A percentile compares a stretch with the other conserved stretches of the same genome.
Conservation (phyloP, 1,139 yeast species). For the Zygosaccharomyces sapae region DNA sequence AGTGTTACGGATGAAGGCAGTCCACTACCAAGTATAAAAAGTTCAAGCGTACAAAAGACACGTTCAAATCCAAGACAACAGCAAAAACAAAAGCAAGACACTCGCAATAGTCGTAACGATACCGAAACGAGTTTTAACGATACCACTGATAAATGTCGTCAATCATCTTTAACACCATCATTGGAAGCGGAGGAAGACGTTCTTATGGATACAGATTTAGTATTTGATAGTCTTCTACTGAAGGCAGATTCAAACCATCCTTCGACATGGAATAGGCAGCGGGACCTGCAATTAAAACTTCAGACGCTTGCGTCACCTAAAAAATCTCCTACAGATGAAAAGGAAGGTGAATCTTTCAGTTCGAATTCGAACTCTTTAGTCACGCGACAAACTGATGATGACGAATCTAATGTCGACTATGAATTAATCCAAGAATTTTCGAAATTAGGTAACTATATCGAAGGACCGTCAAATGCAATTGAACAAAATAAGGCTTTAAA, state of each 20-base stretch:
- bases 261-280: constrained; percentile 10
- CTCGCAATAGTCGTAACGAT: not conserved
- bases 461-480: constrained; percentile 4
- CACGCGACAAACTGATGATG: constrained; percentile 6
- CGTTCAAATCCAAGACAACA: not conserved
- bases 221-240: constrained; percentile 28
- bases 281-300: constrained; percentile 11
- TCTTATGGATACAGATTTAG: constrained; percentile 28
- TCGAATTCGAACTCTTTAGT: not conserved
- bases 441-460: constrained; percentile 18
- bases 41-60: not conserved
- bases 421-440: constrained; percentile 22
- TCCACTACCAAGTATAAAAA: not conserved
- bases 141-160: constrained; percentile 6
- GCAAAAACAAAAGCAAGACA: not conserved
- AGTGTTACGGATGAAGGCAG: constrained; percentile 2
- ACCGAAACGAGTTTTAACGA: not conserved
- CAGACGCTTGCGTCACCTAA: constrained; percentile 6
- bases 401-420: constrained; percentile 15
- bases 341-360: not conserved
- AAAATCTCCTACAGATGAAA: not conserved
- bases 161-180: constrained; percentile 5
- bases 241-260: constrained; percentile 19
- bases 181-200: constrained; percentile 15
- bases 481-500: not conserved